Conservation (phyloP, 371 early-diverging fungal genomes). For the Lichtheimia ramosa region DNA sequence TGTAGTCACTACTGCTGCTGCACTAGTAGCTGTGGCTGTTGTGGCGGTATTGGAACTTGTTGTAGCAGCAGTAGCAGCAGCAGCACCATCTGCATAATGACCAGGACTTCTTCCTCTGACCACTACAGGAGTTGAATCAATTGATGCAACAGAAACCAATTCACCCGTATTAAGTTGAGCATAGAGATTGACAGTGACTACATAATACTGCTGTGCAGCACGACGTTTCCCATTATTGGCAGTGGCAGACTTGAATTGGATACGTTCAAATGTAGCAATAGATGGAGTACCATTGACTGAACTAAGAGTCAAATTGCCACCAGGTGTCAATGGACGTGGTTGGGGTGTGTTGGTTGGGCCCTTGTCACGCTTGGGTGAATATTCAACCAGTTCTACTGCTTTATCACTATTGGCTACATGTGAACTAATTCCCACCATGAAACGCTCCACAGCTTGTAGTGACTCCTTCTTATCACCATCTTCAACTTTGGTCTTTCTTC, state of each 20-base stretch:
- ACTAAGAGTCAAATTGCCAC: conserved; percentile 41
- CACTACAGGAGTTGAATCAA: conserved; percentile 74
- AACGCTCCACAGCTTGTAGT: conserved; percentile 41
- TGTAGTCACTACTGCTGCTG: no score
- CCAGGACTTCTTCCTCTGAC: conserved; percentile 92
- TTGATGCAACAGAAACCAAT: conserved; percentile 59
- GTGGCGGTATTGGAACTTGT: no score
- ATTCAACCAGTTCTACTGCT: conserved; percentile 77
- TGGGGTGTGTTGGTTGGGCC: conserved; percentile 81
- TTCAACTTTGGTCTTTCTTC: not conserved
- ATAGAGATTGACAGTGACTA: conserved; percentile 64
- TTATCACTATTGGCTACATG: conserved; percentile 60
- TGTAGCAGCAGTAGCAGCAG: no score
- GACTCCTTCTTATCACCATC: conserved; percentile 27
- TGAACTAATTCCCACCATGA: conserved; percentile 70
- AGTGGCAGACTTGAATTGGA: conserved; percentile 93
- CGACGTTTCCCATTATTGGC: conserved; percentile 88
- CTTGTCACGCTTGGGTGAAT: conserved; percentile 91
- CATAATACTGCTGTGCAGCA: conserved; percentile 89
- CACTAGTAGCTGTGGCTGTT: no score
- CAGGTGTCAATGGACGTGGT: conserved; percentile 60
- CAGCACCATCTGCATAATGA: conserved; percentile 69
- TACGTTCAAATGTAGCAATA: conserved; percentile 83
- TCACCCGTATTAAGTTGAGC: conserved; percentile 57
- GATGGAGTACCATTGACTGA: conserved; percentile 33